phyloP scores from a whole-genome alignment of 2,329 filamentous ascomycete species.

The Tolypocladium inflatum region DNA sequence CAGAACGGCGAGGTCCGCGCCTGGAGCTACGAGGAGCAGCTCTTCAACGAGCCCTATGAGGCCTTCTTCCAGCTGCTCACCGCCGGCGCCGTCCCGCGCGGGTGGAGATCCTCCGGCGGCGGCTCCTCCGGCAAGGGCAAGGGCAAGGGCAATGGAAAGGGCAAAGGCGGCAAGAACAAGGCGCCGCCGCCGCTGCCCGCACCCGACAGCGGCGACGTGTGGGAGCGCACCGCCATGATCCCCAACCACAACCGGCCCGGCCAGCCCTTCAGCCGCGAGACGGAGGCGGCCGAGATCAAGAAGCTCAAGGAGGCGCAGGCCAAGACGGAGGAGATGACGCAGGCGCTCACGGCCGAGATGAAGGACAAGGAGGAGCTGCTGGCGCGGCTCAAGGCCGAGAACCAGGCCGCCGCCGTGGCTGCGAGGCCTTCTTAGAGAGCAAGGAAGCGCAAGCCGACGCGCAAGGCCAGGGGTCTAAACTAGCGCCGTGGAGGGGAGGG shows the following conservation, averaged over 20 bases:
- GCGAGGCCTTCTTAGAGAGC: conserved; percentile 18
- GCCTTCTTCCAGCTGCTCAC: conserved; percentile 85
- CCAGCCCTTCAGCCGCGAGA: conserved; percentile 65
- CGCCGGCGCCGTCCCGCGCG: conserved; percentile 50
- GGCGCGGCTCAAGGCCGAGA: conserved; percentile 49
- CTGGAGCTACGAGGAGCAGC: conserved; percentile 85
- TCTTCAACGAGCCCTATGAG: conserved; percentile 96
- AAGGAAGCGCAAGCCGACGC: conserved; percentile 5
- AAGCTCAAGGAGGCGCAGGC: conserved; percentile 53
- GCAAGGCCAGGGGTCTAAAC: background rate
- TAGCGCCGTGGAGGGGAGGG: background rate
- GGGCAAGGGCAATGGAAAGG: conserved; percentile 37
- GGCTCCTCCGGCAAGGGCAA: conserved; percentile 19
- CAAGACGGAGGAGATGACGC: conserved; percentile 52
- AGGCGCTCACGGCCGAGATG: conserved; percentile 49
- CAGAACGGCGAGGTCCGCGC: conserved; percentile 58
- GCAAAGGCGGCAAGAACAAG: conserved; percentile 30
- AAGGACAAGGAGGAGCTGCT: conserved; percentile 56
- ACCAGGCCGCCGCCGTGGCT: conserved; percentile 38
- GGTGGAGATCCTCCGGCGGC: conserved; percentile 29
- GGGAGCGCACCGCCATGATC: conserved; percentile 65
- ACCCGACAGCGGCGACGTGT: conserved; percentile 38
- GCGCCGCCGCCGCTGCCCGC: conserved; percentile 27
- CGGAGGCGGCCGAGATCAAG: conserved; percentile 54
- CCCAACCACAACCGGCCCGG: conserved; percentile 56